phyloP scores from a whole-genome alignment of 2,329 filamentous ascomycete species.

The Neofusicoccum ribis region DNA sequence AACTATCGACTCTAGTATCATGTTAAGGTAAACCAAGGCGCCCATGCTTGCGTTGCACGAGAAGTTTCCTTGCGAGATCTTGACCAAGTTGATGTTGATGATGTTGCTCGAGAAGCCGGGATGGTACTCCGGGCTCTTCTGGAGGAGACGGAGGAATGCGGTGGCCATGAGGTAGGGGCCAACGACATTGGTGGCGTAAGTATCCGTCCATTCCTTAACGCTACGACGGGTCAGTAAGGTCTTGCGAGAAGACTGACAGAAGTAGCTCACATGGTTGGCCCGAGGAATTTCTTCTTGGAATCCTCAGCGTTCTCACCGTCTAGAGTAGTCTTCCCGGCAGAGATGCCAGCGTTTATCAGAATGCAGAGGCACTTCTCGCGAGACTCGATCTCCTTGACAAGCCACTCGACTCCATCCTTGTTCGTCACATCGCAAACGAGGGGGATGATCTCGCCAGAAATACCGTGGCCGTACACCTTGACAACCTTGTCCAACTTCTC shows the following conservation, averaged over 20 bases:
- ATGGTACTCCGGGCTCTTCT: constrained; percentile 43
- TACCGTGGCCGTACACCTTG: constrained; percentile 45
- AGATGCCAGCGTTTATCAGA: constrained; percentile 50
- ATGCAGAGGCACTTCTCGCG: constrained; percentile 48
- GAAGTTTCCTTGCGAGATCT: constrained; percentile 49
- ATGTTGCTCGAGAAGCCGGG: constrained; percentile 46
- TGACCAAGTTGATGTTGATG: constrained; percentile 49
- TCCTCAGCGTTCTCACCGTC: constrained; percentile 45
- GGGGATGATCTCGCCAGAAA: constrained; percentile 49
- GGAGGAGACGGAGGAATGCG: constrained; percentile 48
- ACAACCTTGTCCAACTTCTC: constrained; percentile 52
- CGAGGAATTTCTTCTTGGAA: constrained; percentile 47
- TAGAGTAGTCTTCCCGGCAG: constrained; percentile 38
- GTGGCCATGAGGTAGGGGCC: constrained; percentile 50
- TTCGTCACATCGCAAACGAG: constrained; percentile 46
- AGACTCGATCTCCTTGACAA: constrained; percentile 45
- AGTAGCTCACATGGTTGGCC: constrained; percentile 34
- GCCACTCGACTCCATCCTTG: constrained; percentile 45
- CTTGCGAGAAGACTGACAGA: background rate
- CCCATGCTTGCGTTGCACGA: constrained; percentile 53
- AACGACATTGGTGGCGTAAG: constrained; percentile 50
- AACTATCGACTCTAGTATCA: constrained; percentile 56
- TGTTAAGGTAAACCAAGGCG: constrained; percentile 56
- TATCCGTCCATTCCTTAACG: constrained; percentile 48
- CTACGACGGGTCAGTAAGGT: constrained; percentile 21